Conservation (phyloP, 495 filamentous ascomycete genomes). For the Lineolata rhizophorae region DNA sequence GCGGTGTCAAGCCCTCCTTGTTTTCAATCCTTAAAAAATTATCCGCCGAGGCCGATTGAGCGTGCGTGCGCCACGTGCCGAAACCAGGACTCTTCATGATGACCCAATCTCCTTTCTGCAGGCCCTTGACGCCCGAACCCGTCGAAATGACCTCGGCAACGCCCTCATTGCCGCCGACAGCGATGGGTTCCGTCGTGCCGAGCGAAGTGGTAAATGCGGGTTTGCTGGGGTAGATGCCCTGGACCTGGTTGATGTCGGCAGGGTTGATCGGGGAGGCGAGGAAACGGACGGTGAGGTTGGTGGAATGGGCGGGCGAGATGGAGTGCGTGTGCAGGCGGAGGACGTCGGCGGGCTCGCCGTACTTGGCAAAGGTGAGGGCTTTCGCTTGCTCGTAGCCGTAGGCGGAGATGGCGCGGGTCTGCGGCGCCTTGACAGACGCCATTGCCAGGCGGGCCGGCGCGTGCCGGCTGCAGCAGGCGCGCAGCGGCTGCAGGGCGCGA, state of each 20-base stretch:
- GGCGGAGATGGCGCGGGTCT: slow-evolving; percentile 33
- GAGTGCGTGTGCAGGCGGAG: slow-evolving; percentile 27
- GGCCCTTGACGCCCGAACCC: slow-evolving; percentile 30
- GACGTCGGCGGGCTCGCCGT: slow-evolving; percentile 71
- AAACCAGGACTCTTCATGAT: slow-evolving; percentile 61
- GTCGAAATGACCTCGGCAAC: slow-evolving; percentile 62
- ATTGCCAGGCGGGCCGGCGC: too few species aligned
- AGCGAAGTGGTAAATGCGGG: slow-evolving; percentile 51
- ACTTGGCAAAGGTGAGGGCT: slow-evolving; percentile 61
- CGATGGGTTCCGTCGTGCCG: slow-evolving; percentile 48
- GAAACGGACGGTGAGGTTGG: slow-evolving; percentile 38
- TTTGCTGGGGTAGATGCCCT: slow-evolving; percentile 83
- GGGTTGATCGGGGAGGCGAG: slow-evolving; percentile 88
- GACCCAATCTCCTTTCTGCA: slow-evolving; percentile 69
- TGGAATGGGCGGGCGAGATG: slow-evolving; percentile 18
- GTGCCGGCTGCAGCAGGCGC: too few species aligned
- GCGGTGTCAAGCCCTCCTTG: slow-evolving; percentile 38
- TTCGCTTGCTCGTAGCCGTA: slow-evolving; percentile 98
- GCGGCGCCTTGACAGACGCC: too few species aligned
- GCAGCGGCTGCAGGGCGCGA: too few species aligned
- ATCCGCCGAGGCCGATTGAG: slow-evolving; percentile 34
- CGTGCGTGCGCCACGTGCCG: slow-evolving; percentile 87
- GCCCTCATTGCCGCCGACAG: slow-evolving; percentile 75
- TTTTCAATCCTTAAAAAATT: slow-evolving; percentile 43
- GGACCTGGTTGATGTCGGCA: slow-evolving; percentile 89